Percentiles rank a stretch among this genome's conserved stretches.
These are phyloP conservation scores for Nicotiana tomentosiformis DNA, from an alignment of 257 asterid genomes.

Conservation along the genomic window DNA sequence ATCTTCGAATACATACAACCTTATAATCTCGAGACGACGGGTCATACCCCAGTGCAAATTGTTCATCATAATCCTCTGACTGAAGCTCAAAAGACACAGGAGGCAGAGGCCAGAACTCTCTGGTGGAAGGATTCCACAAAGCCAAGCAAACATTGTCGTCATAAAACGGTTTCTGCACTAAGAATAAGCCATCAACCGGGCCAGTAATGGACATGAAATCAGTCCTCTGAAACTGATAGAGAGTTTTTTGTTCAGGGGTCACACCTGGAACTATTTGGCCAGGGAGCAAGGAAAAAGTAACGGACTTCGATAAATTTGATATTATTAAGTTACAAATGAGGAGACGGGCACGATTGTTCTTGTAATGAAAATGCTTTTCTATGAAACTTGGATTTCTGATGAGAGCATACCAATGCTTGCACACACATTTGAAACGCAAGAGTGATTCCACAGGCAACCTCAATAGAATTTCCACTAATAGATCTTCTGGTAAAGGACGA, in stretches of 20 bases:
- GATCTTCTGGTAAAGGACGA: constrained; percentile 22
- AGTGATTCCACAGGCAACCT: constrained; percentile 32
- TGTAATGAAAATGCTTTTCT: constrained; percentile 21
- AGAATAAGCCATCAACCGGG: constrained; percentile 34
- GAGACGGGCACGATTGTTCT: constrained; percentile 23
- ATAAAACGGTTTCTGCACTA: not conserved
- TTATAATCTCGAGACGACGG: not conserved
- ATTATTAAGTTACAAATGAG: constrained; percentile 22
- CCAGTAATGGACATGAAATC: constrained; percentile 18
- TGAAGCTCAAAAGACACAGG: not conserved
- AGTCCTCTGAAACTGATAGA: constrained; percentile 6
- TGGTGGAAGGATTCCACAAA: constrained; percentile 31
- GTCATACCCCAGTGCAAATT: not conserved
- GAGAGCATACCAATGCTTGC: constrained; percentile 36
- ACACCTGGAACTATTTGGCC: constrained; percentile 1
- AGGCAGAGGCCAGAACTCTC: constrained; percentile 38
- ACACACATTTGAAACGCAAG: constrained; percentile 30
- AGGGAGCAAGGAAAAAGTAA: constrained; percentile 9
- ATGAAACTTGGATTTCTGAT: constrained; percentile 25
- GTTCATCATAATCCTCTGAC: not conserved
- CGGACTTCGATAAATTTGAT: not conserved
- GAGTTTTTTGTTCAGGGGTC: not conserved
- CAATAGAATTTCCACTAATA: constrained; percentile 26
- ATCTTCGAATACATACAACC: not conserved
- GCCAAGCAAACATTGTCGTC: constrained; percentile 16